phyloP scores from a whole-genome alignment of 306 rosid species.

The Pyrus betulifolia region DNA sequence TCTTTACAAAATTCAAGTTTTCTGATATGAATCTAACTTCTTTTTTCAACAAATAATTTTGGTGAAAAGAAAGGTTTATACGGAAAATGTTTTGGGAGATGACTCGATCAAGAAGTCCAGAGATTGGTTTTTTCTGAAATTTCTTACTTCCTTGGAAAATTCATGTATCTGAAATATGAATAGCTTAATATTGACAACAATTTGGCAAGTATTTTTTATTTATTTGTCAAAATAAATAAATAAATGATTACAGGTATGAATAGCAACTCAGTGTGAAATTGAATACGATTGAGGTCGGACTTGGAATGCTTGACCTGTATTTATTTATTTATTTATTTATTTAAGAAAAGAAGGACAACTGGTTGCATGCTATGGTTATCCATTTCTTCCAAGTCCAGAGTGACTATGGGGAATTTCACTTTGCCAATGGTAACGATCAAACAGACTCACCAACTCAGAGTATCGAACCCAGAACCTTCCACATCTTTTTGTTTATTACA shows the following conservation, averaged over 20 bases:
- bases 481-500: too few relatives aligned
- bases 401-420: rapidly evolving
- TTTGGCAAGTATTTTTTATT: background rate
- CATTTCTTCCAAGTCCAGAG: rapidly evolving
- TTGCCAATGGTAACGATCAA: too few relatives aligned
- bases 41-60: too few relatives aligned
- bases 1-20: background rate
- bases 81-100: background rate
- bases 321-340: too few relatives aligned
- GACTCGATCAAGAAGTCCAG: background rate
- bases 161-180: too few relatives aligned
- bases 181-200: too few relatives aligned
- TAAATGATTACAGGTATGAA: background rate
- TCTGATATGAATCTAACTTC: background rate
- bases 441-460: too few relatives aligned
- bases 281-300: background rate
- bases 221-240: background rate
- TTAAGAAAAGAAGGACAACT: rapidly evolving
- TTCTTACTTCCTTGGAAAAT: background rate
- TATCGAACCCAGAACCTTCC: rapidly evolving
- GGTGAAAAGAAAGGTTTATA: background rate
- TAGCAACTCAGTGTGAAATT: background rate
- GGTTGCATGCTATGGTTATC: rapidly evolving
- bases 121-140: background rate
- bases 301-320: background rate